Conservation (phyloP, 768 basidiomycete species). For the Termitomyces sp. region DNA sequence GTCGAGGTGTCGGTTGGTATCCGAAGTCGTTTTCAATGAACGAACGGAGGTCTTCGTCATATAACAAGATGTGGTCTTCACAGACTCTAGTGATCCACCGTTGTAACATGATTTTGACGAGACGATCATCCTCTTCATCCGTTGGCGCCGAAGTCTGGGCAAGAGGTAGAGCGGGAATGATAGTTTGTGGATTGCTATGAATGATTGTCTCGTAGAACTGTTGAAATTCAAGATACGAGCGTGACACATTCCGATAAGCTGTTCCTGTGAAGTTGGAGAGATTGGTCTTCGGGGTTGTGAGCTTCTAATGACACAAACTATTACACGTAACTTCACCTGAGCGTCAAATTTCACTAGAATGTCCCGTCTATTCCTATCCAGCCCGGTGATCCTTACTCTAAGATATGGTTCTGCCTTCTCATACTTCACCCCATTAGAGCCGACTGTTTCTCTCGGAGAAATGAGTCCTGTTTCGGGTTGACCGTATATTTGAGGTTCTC, state of each 20-base stretch:
- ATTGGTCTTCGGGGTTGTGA: constrained; percentile 63
- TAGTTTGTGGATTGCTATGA: constrained; percentile 91
- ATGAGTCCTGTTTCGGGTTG: constrained; percentile 81
- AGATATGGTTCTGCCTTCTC: constrained; percentile 83
- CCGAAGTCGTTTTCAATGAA: constrained; percentile 99
- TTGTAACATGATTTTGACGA: constrained; percentile 93
- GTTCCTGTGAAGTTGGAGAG: constrained; percentile 85
- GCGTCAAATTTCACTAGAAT: constrained; percentile 93
- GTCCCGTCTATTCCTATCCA: constrained; percentile 95
- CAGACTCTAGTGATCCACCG: constrained; percentile 91
- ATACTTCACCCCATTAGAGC: constrained; percentile 63
- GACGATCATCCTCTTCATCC: constrained; percentile 96
- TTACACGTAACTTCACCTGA: constrained; percentile 52
- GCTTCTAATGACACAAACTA: neutral
- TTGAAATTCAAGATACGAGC: constrained; percentile 93
- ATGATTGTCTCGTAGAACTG: constrained; percentile 89
- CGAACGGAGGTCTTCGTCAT: constrained; percentile 90
- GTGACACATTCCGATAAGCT: constrained; percentile 89
- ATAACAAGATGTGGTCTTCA: constrained; percentile 82
- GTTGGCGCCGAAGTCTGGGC: constrained; percentile 94
- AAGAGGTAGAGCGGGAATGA: constrained; percentile 93
- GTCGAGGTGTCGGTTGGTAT: constrained; percentile 79
- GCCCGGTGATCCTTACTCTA: constrained; percentile 79
- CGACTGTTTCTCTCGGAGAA: constrained; percentile 61
- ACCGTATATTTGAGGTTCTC: constrained; percentile 82